These are phyloP conservation scores for Murraya paniculata DNA, from an alignment of 345 rosid genomes.

Conservation along the genomic window DNA sequence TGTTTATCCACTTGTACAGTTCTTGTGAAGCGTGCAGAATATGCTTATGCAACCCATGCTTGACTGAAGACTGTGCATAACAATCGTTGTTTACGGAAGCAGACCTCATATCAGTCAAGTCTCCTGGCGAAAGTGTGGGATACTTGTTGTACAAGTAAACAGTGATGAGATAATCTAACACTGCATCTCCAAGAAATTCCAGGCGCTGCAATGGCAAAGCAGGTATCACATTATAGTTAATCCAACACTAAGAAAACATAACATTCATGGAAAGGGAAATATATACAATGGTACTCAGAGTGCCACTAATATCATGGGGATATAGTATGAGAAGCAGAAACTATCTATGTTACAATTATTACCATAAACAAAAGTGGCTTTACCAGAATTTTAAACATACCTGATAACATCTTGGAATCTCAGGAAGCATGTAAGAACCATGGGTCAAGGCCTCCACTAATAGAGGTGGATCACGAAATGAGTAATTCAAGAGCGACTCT, in stretches of 20 bases:
- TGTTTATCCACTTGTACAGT: constrained; percentile 52
- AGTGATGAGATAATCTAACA: constrained; percentile 76
- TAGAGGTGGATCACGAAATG: constrained; percentile 58
- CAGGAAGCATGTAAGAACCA: constrained; percentile 91
- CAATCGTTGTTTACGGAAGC: constrained; percentile 92
- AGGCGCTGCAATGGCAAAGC: constrained; percentile 69
- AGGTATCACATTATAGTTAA: background rate
- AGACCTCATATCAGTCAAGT: constrained; percentile 85
- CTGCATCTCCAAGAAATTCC: constrained; percentile 93
- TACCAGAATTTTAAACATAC: constrained; percentile 29
- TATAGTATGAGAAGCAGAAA: background rate
- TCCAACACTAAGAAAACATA: background rate
- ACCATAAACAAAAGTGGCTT: background rate
- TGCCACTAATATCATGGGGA: background rate
- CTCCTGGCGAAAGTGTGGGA: constrained; percentile 75
- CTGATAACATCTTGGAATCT: constrained; percentile 89
- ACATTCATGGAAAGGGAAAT: background rate
- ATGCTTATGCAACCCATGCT: constrained; percentile 58
- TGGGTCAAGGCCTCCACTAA: constrained; percentile 91
- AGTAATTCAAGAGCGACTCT: constrained; percentile 56
- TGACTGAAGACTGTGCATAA: constrained; percentile 62
- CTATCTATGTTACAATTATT: background rate
- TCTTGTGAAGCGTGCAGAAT: constrained; percentile 65
- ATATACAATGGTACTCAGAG: background rate
- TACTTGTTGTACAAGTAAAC: constrained; percentile 46